Conservation (phyloP, 2,329 filamentous ascomycete species). For the Pyricularia sp. region DNA sequence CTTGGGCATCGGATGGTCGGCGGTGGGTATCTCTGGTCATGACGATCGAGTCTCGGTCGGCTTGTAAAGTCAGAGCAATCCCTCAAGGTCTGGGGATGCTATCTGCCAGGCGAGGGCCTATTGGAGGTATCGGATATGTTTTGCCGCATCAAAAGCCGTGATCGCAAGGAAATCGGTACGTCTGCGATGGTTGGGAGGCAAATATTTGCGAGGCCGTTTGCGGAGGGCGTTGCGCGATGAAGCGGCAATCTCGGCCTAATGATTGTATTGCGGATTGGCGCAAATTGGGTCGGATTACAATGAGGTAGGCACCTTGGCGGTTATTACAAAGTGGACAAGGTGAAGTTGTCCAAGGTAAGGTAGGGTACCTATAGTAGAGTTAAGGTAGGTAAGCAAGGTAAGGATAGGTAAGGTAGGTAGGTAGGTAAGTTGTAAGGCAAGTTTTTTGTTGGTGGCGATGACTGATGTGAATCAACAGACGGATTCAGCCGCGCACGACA, state of each 20-base stretch:
- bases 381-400: neutral
- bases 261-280: neutral
- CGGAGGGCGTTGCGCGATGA: neutral
- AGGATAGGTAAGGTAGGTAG: neutral
- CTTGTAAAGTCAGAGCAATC: constrained; percentile 1
- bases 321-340: neutral
- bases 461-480: neutral
- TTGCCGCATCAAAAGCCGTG: neutral
- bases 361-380: neutral
- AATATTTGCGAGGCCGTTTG: neutral
- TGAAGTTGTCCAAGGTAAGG: neutral
- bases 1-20: constrained; percentile 13
- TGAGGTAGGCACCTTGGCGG: neutral
- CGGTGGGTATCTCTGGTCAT: constrained; percentile 39
- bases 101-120: neutral
- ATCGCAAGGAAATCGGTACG: neutral
- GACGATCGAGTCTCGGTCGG: constrained; percentile 7
- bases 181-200: neutral
- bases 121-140: neutral
- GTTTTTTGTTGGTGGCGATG: neutral
- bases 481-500: neutral
- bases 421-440: neutral
- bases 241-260: neutral
- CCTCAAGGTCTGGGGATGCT: neutral
- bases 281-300: neutral